A percentile compares a stretch with the other conserved stretches of the same genome.
Evolutionary conservation across 1,284 basidiomycete species (phyloP).

Genomic region (Tilletia indica): DNA sequence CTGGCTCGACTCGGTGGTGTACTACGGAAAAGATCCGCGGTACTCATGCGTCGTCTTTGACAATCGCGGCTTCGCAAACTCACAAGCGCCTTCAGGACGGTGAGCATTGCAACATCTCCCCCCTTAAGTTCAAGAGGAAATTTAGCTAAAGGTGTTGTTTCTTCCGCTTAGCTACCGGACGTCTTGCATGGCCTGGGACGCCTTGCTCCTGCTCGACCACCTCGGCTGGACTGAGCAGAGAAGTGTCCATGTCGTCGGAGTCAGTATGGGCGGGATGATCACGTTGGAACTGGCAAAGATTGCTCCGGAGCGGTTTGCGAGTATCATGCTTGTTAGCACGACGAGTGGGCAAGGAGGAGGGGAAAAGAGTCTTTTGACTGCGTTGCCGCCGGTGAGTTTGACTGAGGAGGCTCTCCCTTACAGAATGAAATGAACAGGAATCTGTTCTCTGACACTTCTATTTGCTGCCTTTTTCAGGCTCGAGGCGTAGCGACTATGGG

Average conservation of each 20-base stretch:
- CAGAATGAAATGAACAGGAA: not conserved
- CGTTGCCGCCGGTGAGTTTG: constrained; percentile 9
- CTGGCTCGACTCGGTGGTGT: constrained; percentile 6
- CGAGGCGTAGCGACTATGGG: constrained; percentile 2
- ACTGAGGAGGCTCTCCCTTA: not conserved
- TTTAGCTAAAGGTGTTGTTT: not conserved
- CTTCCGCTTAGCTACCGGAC: not conserved
- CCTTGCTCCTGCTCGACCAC: constrained; percentile 7
- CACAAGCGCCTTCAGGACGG: constrained; percentile 5
- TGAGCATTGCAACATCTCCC: not conserved
- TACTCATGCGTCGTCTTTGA: constrained; percentile 15
- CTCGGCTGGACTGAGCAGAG: constrained; percentile 13
- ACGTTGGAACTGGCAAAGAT: constrained; percentile 57
- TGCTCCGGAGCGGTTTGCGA: constrained; percentile 24
- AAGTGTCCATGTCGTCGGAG: constrained; percentile 70
- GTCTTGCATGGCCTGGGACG: constrained; percentile 5
- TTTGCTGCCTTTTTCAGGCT: not conserved
- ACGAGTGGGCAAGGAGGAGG: constrained; percentile 34
- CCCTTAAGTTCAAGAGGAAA: no score
- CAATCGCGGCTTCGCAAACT: constrained; percentile 12
- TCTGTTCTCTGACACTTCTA: not conserved
- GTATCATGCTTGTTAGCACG: constrained; percentile 47
- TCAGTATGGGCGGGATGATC: constrained; percentile 83
- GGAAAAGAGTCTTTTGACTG: not conserved
- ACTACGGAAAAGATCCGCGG: not conserved